Evolutionary conservation across 495 filamentous ascomycete species (phyloP).

Genomic region (Aspergillus ostianus): DNA sequence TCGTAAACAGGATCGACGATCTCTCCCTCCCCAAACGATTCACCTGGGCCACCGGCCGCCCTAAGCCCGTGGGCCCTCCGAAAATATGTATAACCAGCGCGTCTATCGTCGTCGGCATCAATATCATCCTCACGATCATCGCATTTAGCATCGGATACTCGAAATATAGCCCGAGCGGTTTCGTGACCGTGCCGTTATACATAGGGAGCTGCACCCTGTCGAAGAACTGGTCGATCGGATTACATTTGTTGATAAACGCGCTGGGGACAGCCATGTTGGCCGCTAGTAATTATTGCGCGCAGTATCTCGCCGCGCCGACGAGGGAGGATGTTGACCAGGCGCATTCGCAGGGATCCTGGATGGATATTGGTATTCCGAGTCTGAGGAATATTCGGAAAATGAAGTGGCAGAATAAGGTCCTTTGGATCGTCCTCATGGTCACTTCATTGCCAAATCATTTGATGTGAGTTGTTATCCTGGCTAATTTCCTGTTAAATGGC

Average conservation of each 20-base stretch:
- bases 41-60: neutral
- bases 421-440: slow-evolving; percentile 22
- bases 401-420: slow-evolving; percentile 28
- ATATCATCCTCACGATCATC: neutral
- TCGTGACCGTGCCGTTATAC: neutral
- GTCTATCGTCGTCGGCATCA: neutral
- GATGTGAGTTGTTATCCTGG: neutral
- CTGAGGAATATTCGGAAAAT: slow-evolving; percentile 46
- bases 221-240: slow-evolving; percentile 12
- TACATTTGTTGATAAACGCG: slow-evolving; percentile 36
- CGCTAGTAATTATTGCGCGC: slow-evolving; percentile 40
- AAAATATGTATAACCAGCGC: neutral
- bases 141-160: slow-evolving; percentile 1
- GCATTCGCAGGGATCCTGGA: slow-evolving; percentile 43
- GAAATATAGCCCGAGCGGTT: neutral
- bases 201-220: neutral
- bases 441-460: neutral
- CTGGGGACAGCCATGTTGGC: slow-evolving; percentile 36
- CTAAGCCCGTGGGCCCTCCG: neutral
- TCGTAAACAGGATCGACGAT: neutral
- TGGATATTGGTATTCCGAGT: slow-evolving; percentile 54
- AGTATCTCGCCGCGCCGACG: slow-evolving; percentile 52
- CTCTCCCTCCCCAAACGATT: neutral
- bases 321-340: slow-evolving; percentile 49
- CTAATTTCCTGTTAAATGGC: no score